Evolutionary conservation across 306 rosid genomes (phyloP).

Genomic region (Prunus kanzakura): DNA sequence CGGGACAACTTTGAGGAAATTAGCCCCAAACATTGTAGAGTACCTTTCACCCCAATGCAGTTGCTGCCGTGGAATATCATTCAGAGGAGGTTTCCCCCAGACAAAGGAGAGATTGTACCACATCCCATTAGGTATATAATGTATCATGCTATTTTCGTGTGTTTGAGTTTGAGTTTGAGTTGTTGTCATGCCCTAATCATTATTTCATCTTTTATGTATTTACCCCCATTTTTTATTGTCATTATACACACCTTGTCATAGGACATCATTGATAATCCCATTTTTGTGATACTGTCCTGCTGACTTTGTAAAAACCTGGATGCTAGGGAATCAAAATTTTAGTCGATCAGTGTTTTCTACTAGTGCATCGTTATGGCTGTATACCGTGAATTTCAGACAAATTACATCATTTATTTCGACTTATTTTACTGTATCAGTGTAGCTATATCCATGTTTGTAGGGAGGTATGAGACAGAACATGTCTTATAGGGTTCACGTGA

Average conservation of each 20-base stretch:
- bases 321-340: background rate
- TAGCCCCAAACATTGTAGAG: background rate
- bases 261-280: slow-evolving; percentile 1
- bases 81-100: background rate
- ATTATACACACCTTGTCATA: background rate
- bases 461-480: background rate
- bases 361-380: background rate
- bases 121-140: background rate
- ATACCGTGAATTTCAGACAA: background rate
- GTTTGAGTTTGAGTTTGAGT: slow-evolving; percentile 6
- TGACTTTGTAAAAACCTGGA: background rate
- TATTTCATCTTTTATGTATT: background rate
- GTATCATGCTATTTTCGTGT: slow-evolving; percentile 11
- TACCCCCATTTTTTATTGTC: slow-evolving; percentile 9
- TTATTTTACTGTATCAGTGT: too few relatives aligned
- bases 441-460: background rate
- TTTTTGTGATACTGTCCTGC: slow-evolving; percentile 18
- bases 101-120: background rate
- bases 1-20: background rate
- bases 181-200: background rate
- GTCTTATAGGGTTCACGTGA: background rate
- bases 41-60: background rate
- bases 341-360: background rate
- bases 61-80: background rate
- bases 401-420: too few relatives aligned